Conservation (phyloP, 2,329 filamentous ascomycete species). For the Endothia cerciana region DNA sequence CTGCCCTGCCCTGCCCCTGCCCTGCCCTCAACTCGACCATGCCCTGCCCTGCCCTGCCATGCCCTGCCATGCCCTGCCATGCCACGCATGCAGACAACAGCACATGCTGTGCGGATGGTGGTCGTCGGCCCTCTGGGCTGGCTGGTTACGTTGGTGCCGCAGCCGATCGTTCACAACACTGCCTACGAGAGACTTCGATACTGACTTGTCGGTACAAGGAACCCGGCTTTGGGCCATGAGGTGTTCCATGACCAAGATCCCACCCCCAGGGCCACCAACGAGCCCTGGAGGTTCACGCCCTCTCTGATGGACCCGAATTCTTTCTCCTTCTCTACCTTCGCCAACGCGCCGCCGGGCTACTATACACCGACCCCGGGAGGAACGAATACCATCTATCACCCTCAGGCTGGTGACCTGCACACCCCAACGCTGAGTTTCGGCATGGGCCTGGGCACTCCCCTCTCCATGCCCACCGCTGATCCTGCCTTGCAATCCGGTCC, state of each 20-base stretch:
- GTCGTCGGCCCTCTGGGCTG: background rate
- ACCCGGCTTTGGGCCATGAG: slow-evolving; percentile 44
- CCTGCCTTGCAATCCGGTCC: slow-evolving; percentile 64
- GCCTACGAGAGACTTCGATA: background rate
- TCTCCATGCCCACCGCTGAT: slow-evolving; percentile 76
- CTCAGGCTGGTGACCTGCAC: slow-evolving; percentile 83
- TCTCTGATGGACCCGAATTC: slow-evolving; percentile 86
- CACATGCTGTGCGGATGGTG: background rate
- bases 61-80: background rate
- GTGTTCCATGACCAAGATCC: slow-evolving; percentile 73
- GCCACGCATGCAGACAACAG: background rate
- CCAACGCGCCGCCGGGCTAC: slow-evolving; percentile 79
- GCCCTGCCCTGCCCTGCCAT: too few species aligned
- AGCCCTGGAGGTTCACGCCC: slow-evolving; percentile 86
- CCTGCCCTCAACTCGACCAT: background rate
- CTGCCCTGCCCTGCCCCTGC: background rate
- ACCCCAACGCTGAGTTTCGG: slow-evolving; percentile 76
- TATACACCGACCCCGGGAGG: slow-evolving; percentile 88
- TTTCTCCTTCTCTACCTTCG: slow-evolving; percentile 78
- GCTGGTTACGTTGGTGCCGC: background rate
- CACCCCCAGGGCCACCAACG: slow-evolving; percentile 77
- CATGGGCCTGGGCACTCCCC: slow-evolving; percentile 77
- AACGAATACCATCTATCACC: slow-evolving; percentile 79
- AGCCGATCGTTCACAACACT: background rate
- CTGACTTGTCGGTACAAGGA: slow-evolving; percentile 45